Evolutionary conservation across 2,329 filamentous ascomycete genomes (phyloP).

Genomic region (Clonostachys chloroleuca): DNA sequence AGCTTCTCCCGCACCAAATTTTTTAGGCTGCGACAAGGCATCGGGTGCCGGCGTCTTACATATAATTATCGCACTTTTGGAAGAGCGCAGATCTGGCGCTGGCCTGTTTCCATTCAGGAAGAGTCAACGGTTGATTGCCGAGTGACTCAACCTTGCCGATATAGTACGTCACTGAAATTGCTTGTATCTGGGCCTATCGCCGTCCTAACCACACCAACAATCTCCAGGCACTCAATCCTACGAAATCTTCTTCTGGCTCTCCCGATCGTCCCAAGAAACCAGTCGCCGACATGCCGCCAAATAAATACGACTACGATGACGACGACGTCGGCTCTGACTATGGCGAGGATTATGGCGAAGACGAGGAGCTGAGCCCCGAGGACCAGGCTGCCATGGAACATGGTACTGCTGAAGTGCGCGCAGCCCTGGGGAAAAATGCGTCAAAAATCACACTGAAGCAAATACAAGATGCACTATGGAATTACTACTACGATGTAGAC

Average conservation of each 20-base stretch:
- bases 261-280: too few relatives aligned
- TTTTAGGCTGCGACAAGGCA: neutral
- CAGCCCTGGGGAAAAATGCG: slow-evolving; percentile 56
- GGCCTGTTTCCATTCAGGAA: too few relatives aligned
- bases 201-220: too few relatives aligned
- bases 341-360: slow-evolving; percentile 34
- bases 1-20: neutral
- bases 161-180: too few relatives aligned
- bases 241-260: too few relatives aligned
- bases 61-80: too few relatives aligned
- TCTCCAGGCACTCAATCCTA: too few relatives aligned
- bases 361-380: slow-evolving; percentile 35
- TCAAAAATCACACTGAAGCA: slow-evolving; percentile 55
- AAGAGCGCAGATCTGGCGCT: too few relatives aligned
- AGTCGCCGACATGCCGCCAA: slow-evolving; percentile 10
- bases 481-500: slow-evolving; percentile 91
- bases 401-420: slow-evolving; percentile 63
- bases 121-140: too few relatives aligned
- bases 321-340: slow-evolving; percentile 41
- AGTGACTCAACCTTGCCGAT: too few relatives aligned
- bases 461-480: slow-evolving; percentile 87
- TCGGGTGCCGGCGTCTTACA: neutral
- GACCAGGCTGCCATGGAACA: slow-evolving; percentile 50
- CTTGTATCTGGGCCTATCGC: too few relatives aligned
- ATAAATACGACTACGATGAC: slow-evolving; percentile 27